Percentiles rank a stretch among this genome's conserved stretches.
phyloP scores from a whole-genome alignment of 257 asterid genomes.

The Dorcoceras hygrometricum region DNA sequence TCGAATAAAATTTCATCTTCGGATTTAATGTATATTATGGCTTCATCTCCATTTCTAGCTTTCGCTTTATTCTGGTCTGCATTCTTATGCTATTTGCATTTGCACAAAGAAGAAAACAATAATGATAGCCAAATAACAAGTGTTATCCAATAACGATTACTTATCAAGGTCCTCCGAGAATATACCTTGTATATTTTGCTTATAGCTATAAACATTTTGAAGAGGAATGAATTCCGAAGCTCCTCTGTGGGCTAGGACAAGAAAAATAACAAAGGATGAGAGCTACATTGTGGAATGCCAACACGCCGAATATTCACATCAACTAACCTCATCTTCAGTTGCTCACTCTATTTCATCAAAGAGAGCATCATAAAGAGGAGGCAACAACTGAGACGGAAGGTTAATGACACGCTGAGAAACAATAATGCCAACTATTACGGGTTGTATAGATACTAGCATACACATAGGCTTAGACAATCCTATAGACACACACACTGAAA shows the following conservation, averaged over 20 bases:
- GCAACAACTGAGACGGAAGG: constrained; percentile 94
- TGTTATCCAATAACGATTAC: not conserved
- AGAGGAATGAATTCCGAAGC: constrained; percentile 63
- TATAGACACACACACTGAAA: no score
- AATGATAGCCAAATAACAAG: not conserved
- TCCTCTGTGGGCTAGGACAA: constrained; percentile 67
- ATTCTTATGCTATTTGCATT: constrained; percentile 55
- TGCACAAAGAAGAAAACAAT: constrained; percentile 13
- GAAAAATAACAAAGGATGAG: constrained; percentile 28
- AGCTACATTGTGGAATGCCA: not conserved
- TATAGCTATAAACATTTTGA: constrained; percentile 64
- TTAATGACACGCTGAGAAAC: constrained; percentile 84
- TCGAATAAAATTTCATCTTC: no score
- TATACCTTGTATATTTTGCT: constrained; percentile 81
- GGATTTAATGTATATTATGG: constrained; percentile 53
- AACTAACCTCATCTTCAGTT: constrained; percentile 85
- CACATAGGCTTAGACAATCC: no score
- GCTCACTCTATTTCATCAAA: constrained; percentile 96
- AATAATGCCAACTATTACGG: constrained; percentile 79
- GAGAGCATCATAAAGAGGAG: constrained; percentile 81
- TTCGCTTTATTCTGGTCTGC: constrained; percentile 37
- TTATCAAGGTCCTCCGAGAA: constrained; percentile 6
- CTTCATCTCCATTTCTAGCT: constrained; percentile 42
- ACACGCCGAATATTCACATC: constrained; percentile 11
- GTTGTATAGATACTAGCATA: no score